Base-by-base conservation (phyloP, 176 grass and related monocot genomes). In the Carex kokanica region DNA sequence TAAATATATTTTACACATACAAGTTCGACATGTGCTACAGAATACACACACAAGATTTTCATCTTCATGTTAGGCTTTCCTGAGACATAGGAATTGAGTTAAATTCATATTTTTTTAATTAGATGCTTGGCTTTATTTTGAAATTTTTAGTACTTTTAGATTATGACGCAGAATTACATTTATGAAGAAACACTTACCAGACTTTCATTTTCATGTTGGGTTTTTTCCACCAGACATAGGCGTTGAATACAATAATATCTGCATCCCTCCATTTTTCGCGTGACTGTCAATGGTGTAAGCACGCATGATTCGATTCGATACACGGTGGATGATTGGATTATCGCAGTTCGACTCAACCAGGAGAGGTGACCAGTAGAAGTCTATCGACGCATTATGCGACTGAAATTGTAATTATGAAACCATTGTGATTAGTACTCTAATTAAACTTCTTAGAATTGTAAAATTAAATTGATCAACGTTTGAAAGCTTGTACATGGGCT, bases 181-280 rank as follows among this genome's bases (percentile, higher is more conserved):
- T 56, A 0, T 56, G 13, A 34, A 78, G 51, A 73, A 66, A 74
- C 29, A 88, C 92, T 97, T 87, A 97, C 94, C 86, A 86, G 43
- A 95, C 86, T 58, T 95, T 95, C 93, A 99, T 91, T 88, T 34
- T 95, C 88, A 90, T 95, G 79, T 87, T 87, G 2, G 85, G 96
- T 81, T 99, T 91, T 73, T 92, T 95, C 96, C 96, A 99, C 96
- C 96, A 99, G 1, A 95, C 84, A 86, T 97, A 97, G 43, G 94
- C 89, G 78, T 97, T 97, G 86, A 97, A 97, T n/a, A 97, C 87
- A 9, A 97, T 84, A 58, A 92, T 78, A 29, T 97, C 94, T 20
- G 94, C 90, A 78, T 92, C 81, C 31, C 47, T 87, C 94, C 94
- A 97, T 75, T 34, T 55, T 85, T 82, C 6, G 94, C 92, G 66